Base-by-base conservation (phyloP, 352 stramenopile species). In the Phytophthora quininea region DNA sequence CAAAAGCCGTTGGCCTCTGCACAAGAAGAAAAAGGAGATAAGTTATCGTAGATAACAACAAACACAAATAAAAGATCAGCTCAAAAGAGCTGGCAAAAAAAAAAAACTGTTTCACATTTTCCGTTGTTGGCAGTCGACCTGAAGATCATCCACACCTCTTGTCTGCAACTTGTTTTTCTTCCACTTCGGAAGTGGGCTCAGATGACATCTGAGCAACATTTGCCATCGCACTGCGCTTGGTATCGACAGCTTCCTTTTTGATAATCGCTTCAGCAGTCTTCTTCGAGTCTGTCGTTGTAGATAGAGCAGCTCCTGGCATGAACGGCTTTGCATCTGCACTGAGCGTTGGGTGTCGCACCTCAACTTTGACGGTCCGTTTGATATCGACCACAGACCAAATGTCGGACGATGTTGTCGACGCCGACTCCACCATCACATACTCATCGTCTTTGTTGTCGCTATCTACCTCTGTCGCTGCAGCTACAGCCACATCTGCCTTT, bases 51-150 rank as follows among this genome's bases (percentile, higher is more conserved):
- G 19, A 69, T 69, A 60, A 69, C 31, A 15, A 47, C 31, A 47
- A 63, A 54, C 62, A 33, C 8, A 62, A 61, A 50, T 59, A 69
- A 69, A 11, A 69, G 48, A 64, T 37, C 62, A 70, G 62, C 47
- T 49, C 51, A 19, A 45, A 33, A 64, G 62, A 24, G 0, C 49
- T 70, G 62, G 62, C 49, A 60, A 55, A 56, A 60, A 64, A 69
- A 69, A 66, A 46, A 24, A 24, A 24, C 19, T 24, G 19, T 24
- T 24, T 24, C 19, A 24, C 19, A 24, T 24, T 24, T 24, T 24
- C 19, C 19, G 19, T 24, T 24, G 19, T 24, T 24, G 19, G 19
- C 19, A 66, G 37, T 3, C 32, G 8, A 33, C 30, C 32, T 64
- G 46, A 12, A 14, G 27, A 27, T 45, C 33, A n/a, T 46, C 2